Base-by-base conservation (phyloP, 169 alveolate genomes). In the Plasmodium coatneyi region DNA sequence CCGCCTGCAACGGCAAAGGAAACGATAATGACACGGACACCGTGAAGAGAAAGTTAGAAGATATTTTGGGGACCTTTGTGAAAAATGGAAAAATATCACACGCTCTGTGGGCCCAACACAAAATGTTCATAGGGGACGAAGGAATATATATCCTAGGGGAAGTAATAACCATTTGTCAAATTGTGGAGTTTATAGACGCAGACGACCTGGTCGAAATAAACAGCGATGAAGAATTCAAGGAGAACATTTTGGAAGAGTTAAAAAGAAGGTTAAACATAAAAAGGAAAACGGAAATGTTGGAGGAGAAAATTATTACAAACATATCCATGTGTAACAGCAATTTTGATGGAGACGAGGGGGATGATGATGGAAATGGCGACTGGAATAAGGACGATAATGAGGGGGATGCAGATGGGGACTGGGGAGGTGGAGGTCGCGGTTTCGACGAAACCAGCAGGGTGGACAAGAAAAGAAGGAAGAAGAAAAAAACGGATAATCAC, bases 61-160 rank as follows among this genome's bases (percentile, higher is more conserved):
- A 86, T 54, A 56, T 86, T 10, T 54, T 86, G 30, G 93, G 93
- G 19, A 86, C 93, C 39, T 86, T 86, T 43, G 54, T 86, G 32
- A 86, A 86, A 36, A 86, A 86, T 76, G 93, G 93, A 25, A 86
- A 86, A 86, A 46, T 86, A 22, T 86, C 93, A 19, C 84, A 86
- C 56, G 79, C 93, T 19, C 39, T 86, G 30, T 86, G 93, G 93
- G 82, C 60, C 39, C 71, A 74, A 41, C 84, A 86, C 46, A 86
- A 86, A 76, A 86, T 86, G 82, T 86, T 86, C 71, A 86, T 86
- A 86, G 93, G 93, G 19, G 93, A 86, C 66, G 93, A 86, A 78
- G 93, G 93, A 10, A 74, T 86, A 46, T 86, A 76, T 86, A 54
- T 86, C 32, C 46, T 86, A 74, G 93, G 93, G 14, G 93, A 86